These are phyloP conservation scores for Termitomyces sp. DNA, from an alignment of 768 basidiomycete species.

Conservation along the genomic window DNA sequence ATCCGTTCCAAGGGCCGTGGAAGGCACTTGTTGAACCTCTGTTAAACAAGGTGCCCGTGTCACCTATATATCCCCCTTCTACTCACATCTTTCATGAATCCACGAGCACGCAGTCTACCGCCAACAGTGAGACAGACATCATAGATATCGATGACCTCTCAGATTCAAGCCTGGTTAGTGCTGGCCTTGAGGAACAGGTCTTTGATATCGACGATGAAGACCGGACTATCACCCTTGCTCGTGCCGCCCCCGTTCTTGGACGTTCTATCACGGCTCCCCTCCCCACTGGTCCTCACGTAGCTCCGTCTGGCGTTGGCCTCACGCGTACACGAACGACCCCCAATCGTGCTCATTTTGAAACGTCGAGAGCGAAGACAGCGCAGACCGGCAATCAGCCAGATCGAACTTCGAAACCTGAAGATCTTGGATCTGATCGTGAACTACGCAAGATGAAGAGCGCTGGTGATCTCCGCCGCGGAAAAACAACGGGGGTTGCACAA, in stretches of 20 bases:
- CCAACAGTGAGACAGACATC: slow-evolving; percentile 36
- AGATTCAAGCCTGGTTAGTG: slow-evolving; percentile 44
- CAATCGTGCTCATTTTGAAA: slow-evolving; percentile 48
- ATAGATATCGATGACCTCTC: slow-evolving; percentile 56
- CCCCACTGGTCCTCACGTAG: slow-evolving; percentile 20
- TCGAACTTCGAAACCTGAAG: slow-evolving; percentile 23
- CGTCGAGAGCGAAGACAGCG: slow-evolving; percentile 29
- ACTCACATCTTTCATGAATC: slow-evolving; percentile 56
- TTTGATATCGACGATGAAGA: slow-evolving; percentile 56
- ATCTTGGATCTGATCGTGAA: slow-evolving; percentile 49
- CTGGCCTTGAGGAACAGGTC: slow-evolving; percentile 24
- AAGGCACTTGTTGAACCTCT: slow-evolving; percentile 84
- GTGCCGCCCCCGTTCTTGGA: slow-evolving; percentile 42
- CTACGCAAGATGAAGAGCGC: slow-evolving; percentile 85
- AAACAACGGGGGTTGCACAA: slow-evolving; percentile 22
- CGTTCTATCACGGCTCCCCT: slow-evolving; percentile 47
- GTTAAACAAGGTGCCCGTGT: slow-evolving; percentile 54
- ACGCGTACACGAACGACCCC: slow-evolving; percentile 73
- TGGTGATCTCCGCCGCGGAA: slow-evolving; percentile 61
- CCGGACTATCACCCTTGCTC: slow-evolving; percentile 66
- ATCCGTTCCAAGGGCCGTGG: slow-evolving; percentile 95
- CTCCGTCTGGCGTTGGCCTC: slow-evolving; percentile 37
- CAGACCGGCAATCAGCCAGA: slow-evolving; percentile 18
- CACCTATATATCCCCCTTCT: slow-evolving; percentile 60
- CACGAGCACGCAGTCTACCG: slow-evolving; percentile 32